Conservation (phyloP, 768 basidiomycete species). For the Pisolithus albus region DNA sequence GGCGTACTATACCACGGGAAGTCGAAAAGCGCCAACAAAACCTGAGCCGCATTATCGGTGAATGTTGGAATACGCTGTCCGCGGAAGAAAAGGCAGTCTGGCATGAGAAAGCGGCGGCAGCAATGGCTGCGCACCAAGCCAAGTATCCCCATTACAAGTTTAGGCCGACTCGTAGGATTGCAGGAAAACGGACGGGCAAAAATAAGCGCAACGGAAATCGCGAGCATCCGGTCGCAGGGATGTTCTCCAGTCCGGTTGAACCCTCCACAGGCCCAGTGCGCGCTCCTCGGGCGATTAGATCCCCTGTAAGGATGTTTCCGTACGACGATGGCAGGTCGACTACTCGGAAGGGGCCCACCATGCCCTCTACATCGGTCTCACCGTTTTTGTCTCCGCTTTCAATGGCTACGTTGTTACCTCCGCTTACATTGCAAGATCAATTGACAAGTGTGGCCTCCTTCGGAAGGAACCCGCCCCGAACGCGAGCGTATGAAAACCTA, state of each 20-base stretch:
- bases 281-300: slow-evolving; percentile 24
- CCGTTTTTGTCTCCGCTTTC: neutral
- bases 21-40: slow-evolving; percentile 50
- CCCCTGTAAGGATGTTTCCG: slow-evolving; percentile 9
- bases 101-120: slow-evolving; percentile 24
- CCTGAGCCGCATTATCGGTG: slow-evolving; percentile 45
- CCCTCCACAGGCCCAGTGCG: slow-evolving; percentile 32
- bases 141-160: slow-evolving; percentile 27
- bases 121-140: slow-evolving; percentile 21
- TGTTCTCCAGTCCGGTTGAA: slow-evolving; percentile 27
- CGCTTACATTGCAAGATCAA: slow-evolving; percentile 4
- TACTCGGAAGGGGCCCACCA: slow-evolving; percentile 3
- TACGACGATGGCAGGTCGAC: slow-evolving; percentile 12
- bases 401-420: slow-evolving; percentile 1
- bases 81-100: slow-evolving; percentile 30
- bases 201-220: slow-evolving; percentile 21
- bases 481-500: slow-evolving; percentile 12
- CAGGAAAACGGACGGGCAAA: slow-evolving; percentile 8
- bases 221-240: slow-evolving; percentile 29
- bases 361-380: slow-evolving; percentile 3
- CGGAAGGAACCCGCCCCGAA: neutral
- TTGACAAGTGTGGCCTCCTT: neutral
- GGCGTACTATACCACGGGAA: slow-evolving; percentile 33
- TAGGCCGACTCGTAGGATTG: slow-evolving; percentile 19
- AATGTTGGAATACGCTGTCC: slow-evolving; percentile 44